Evolutionary conservation across 2,329 filamentous ascomycete species (phyloP), one percentile per base, ranked within the genome.

Genomic region (Plectosphaerella cucumerina): DNA sequence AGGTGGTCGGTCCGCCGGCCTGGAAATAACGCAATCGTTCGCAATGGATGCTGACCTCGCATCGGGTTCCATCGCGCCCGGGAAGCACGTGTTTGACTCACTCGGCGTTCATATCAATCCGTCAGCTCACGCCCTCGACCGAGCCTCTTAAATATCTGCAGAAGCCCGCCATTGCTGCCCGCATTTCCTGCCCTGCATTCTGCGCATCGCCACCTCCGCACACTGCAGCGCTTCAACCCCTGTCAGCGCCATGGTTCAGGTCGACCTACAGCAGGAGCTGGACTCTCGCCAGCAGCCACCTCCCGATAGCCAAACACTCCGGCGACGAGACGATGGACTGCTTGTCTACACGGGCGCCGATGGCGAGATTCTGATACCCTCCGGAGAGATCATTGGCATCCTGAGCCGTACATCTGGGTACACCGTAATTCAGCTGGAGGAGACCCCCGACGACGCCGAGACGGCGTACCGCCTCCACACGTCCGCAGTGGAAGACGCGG

Each of bases 341-440:
- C 39, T 57, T 26, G 42, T 23, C 44, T 53, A 50, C 47, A 53
- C 46, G 3, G 49, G 48, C 31, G 41, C 35, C 35, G 39, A 39
- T 20, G 52, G 47, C 34, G 44, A 15, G 15, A 20, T 6, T 44
- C 20, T n/a, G 47, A 49, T 62, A 23, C 52, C 44, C 12, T 52
- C 58, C 1, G 53, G 60, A 9, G 53, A 61, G 33, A 60, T 68
- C 15, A 31, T 68, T 37, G 58, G 61, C 31, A 50, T 66, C 33
- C 37, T 55, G 12, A 20, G 34, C 34, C 41, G 17, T 18, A 12
- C 23, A 31, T 23, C 17, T 43, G 26, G 49, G 9, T 51, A 49
- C 54, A 57, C 71, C 20, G 60, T 79, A 6, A 65, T 70, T 55
- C 65, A 65, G 21, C 63, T 81, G 6, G 53, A 59, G 3, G 70